These are phyloP conservation scores for Echium plantagineum DNA, from an alignment of 257 asterid genomes.

Conservation along the genomic window DNA sequence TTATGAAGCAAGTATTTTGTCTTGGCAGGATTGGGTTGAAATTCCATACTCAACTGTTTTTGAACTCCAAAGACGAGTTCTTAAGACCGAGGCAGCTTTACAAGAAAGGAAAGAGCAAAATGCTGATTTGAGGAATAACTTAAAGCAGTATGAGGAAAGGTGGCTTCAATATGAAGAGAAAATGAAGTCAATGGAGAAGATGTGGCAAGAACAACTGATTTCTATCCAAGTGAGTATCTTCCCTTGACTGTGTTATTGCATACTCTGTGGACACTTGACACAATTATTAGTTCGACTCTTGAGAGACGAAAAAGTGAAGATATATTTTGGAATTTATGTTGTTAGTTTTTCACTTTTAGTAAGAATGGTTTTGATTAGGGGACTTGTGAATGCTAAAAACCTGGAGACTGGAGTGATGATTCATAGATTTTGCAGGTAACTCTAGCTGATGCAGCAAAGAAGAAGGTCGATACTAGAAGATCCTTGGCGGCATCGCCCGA, in stretches of 20 bases:
- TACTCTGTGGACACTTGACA: not conserved
- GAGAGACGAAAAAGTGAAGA: not conserved
- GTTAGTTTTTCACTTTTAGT: no score
- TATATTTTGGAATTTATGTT: no score
- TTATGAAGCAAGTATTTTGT: not conserved
- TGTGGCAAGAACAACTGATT: conserved; percentile 71
- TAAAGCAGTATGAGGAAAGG: conserved; percentile 37
- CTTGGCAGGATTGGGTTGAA: conserved; percentile 21
- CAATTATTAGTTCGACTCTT: not conserved
- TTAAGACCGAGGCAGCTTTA: conserved; percentile 48
- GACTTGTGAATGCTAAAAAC: not conserved
- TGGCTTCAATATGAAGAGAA: conserved; percentile 40
- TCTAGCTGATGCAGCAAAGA: conserved; percentile 29
- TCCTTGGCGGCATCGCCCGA: not conserved
- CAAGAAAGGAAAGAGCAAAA: conserved; percentile 48
- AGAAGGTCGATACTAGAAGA: conserved; percentile 3
- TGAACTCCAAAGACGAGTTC: conserved; percentile 44
- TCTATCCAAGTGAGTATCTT: conserved; percentile 43
- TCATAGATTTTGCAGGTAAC: conserved; percentile 23
- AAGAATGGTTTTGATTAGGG: no score
- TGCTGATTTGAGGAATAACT: conserved; percentile 21
- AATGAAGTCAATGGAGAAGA: conserved; percentile 52
- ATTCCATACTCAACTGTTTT: conserved; percentile 25
- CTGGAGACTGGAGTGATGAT: not conserved
- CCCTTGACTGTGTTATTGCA: not conserved